Evolutionary conservation across 768 basidiomycete genomes (phyloP).

Genomic region (Naganishia onofrii): DNA sequence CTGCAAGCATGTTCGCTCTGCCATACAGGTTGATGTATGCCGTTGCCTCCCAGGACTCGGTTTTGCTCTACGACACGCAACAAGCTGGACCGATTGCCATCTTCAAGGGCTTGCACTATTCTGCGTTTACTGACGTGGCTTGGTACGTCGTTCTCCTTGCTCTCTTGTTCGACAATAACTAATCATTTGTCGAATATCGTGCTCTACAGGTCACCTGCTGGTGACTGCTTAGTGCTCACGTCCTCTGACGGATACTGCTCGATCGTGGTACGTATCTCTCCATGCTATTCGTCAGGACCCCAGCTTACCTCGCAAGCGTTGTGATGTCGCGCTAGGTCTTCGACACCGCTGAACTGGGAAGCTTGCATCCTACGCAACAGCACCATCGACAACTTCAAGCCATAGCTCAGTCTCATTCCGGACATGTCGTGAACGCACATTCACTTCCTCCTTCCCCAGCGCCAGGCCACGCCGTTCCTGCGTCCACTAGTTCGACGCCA

Average conservation of each 20-base stretch:
- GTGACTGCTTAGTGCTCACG: conserved; percentile 83
- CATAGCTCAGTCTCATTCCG: conserved; percentile 73
- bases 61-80: conserved; percentile 94
- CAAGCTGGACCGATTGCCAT: conserved; percentile 87
- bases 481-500: conserved; percentile 37
- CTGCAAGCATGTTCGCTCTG: conserved; percentile 73
- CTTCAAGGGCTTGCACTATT: conserved; percentile 91
- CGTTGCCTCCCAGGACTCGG: conserved; percentile 92
- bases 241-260: conserved; percentile 98
- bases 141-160: conserved; percentile 63
- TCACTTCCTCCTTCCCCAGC: conserved; percentile 36
- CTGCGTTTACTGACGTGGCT: conserved; percentile 92
- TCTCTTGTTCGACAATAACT: conserved; percentile 20
- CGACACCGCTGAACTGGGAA: conserved; percentile 74
- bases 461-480: conserved; percentile 42
- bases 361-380: conserved; percentile 84
- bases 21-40: conserved; percentile 94
- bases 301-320: no score
- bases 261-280: conserved; percentile 60
- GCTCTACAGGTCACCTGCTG: conserved; percentile 80
- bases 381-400: conserved; percentile 84
- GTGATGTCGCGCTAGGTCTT: conserved; percentile 63
- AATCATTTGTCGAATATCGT: conserved; percentile 11
- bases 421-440: conserved; percentile 23
- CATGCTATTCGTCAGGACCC: not conserved